Evolutionary conservation across 257 asterid species (phyloP).

Genomic region (Scutellaria baicalensis): DNA sequence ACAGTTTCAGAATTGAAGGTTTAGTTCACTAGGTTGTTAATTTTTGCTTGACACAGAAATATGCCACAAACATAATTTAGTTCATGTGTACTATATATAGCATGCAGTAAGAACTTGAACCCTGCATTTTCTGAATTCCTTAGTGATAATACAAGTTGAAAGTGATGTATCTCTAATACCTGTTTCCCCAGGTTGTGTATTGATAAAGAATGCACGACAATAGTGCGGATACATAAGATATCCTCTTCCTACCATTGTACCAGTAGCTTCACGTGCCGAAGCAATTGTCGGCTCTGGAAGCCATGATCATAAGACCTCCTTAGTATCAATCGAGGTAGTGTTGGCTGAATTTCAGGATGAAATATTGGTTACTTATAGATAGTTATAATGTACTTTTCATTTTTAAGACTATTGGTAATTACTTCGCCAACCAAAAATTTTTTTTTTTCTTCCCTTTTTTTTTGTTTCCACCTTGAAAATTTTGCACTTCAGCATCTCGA

Average conservation of each 20-base stretch:
- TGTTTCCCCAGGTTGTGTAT: background rate
- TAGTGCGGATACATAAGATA: background rate
- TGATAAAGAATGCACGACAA: background rate
- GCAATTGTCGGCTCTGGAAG: background rate
- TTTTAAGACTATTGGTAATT: background rate
- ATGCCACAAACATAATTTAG: background rate
- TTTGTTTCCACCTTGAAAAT: no score
- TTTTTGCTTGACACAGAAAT: background rate
- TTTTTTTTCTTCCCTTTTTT: no score
- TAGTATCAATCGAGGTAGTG: background rate
- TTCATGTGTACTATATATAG: background rate
- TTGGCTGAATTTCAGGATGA: background rate
- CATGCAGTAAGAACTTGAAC: constrained; percentile 2
- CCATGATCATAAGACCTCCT: background rate
- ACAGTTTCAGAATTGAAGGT: background rate
- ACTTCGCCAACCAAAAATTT: no score
- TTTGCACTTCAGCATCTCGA: no score
- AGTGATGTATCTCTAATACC: constrained; percentile 4
- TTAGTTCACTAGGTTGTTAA: background rate
- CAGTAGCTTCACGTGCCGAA: background rate
- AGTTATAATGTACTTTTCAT: background rate
- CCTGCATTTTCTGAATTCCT: background rate
- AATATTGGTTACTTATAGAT: background rate
- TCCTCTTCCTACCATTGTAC: background rate
- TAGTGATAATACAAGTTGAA: background rate